Conservation (phyloP, 306 rosid genomes). For the Trifolium subterraneum region DNA sequence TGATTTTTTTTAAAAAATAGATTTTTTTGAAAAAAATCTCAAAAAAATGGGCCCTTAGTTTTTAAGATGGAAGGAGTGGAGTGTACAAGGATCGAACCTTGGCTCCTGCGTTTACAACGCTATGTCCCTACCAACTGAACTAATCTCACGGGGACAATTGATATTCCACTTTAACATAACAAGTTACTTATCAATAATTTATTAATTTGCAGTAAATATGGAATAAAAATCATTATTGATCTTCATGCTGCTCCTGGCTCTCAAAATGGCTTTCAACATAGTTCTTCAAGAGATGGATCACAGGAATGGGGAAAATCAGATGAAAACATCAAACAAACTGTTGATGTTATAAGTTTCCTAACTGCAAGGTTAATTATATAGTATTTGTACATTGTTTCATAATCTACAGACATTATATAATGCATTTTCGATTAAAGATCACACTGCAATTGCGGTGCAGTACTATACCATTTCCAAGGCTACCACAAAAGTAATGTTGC, state of each 20-base stretch:
- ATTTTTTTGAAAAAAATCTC: too few relatives aligned
- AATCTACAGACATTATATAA: neutral
- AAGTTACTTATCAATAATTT: neutral
- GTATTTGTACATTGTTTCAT: neutral
- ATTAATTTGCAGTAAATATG: slow-evolving; percentile 65
- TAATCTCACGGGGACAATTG: too few relatives aligned
- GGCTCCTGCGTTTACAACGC: too few relatives aligned
- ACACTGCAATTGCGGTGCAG: too few relatives aligned
- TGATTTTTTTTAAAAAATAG: too few relatives aligned
- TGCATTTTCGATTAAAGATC: too few relatives aligned
- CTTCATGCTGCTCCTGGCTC: slow-evolving; percentile 88
- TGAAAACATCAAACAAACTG: slow-evolving; percentile 61
- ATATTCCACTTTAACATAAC: neutral
- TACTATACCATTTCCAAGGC: too few relatives aligned
- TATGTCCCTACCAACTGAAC: too few relatives aligned
- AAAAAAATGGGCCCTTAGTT: too few relatives aligned
- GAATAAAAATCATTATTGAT: slow-evolving; percentile 70
- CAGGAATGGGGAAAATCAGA: slow-evolving; percentile 75
- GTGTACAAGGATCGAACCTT: too few relatives aligned
- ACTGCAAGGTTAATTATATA: slow-evolving; percentile 60
- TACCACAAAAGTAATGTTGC: too few relatives aligned
- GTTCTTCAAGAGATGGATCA: slow-evolving; percentile 72
- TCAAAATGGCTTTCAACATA: slow-evolving; percentile 72
- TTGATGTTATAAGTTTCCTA: slow-evolving; percentile 69
- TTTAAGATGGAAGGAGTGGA: too few relatives aligned